Conservation (phyloP, 805 yeast genomes). For the Nakazawaea sp. region DNA sequence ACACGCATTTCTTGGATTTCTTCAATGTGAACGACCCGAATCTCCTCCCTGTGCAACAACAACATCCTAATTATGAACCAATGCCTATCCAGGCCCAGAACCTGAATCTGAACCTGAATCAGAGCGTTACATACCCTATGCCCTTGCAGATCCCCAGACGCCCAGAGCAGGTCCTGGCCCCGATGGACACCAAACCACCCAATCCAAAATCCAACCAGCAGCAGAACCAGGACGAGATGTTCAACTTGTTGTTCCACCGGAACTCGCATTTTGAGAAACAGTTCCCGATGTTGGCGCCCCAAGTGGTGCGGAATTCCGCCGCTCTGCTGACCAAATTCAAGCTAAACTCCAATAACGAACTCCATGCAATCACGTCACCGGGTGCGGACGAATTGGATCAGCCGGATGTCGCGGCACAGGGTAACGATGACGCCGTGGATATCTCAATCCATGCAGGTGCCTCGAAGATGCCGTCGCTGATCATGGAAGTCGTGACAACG, state of each 20-base stretch:
- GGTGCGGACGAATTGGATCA: slow-evolving; percentile 6
- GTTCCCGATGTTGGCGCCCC: slow-evolving; percentile 8
- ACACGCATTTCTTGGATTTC: slow-evolving; percentile 50
- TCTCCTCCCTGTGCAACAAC: background rate
- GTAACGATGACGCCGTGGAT: slow-evolving; percentile 16
- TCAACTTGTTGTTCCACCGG: slow-evolving; percentile 47
- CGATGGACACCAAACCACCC: background rate
- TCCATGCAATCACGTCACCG: slow-evolving; percentile 23
- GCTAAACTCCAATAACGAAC: slow-evolving; percentile 11
- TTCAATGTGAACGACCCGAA: slow-evolving; percentile 23
- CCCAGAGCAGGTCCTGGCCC: slow-evolving; percentile 8
- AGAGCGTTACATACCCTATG: background rate
- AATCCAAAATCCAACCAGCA: background rate
- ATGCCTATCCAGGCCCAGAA: background rate
- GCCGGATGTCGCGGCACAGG: slow-evolving; percentile 9
- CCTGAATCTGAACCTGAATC: background rate
- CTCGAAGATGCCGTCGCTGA: slow-evolving; percentile 43
- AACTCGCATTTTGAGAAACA: slow-evolving; percentile 18
- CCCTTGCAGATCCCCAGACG: slow-evolving; percentile 11
- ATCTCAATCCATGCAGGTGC: slow-evolving; percentile 35
- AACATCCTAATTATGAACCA: background rate
- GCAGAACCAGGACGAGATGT: slow-evolving; percentile 36
- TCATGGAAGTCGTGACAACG: slow-evolving; percentile 42
- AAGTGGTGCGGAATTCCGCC: slow-evolving; percentile 1
- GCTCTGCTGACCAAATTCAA: slow-evolving; percentile 4